Base-by-base conservation (phyloP, 1,284 basidiomycete genomes). In the Rhodotorula sp. region DNA sequence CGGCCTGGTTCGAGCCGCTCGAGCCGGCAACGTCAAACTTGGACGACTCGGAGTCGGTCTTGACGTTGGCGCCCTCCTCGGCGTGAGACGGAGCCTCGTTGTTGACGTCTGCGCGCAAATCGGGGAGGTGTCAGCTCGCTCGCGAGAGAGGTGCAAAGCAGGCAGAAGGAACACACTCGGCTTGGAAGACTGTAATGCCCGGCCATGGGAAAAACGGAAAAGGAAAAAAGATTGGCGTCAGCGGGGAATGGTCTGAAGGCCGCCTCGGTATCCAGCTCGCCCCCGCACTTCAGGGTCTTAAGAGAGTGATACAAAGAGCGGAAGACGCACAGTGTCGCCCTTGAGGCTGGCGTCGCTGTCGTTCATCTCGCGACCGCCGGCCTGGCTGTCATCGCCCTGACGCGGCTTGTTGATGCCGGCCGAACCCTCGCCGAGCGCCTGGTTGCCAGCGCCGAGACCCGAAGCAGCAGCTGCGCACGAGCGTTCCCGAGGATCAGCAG, bases 271-370 rank as follows among this genome's bases (percentile, higher is more conserved):
- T 43, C 38, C 38, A 43, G 38, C 38, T 10, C 38, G 5, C 38
- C 38, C 38, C 14, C 38, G 38, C 38, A 12, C 38, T 7, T 43
- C 38, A 43, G 38, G 38, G 10, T 43, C 10, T 10, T 10, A 43
- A 43, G 38, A 43, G 38, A 43, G 4, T 26, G n/a, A 12, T 23
- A 31, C 21, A 23, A n/a, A 18, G 19, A 38, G 52, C 21, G 26
- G 6, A 21, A 26, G 15, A 58, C 73, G 54, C 52, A 75, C 74
- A 2, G 74, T 75, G 56, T 75, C 74, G 43, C 74, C 74, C 18
- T 60, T 65, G 45, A 75, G 56, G 34, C 62, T 65, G 21, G 55
- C 57, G 26, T 73, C 59, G 5, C 34, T 45, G 66, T 75, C 74
- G 28, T 52, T 50, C 69, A 67, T 69, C 66, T 73, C 67, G 43